Percentiles rank a stretch among this genome's conserved stretches.
These are phyloP conservation scores for Oryza nivara DNA, from an alignment of 176 grass and related monocot genomes.

Conservation along the genomic window DNA sequence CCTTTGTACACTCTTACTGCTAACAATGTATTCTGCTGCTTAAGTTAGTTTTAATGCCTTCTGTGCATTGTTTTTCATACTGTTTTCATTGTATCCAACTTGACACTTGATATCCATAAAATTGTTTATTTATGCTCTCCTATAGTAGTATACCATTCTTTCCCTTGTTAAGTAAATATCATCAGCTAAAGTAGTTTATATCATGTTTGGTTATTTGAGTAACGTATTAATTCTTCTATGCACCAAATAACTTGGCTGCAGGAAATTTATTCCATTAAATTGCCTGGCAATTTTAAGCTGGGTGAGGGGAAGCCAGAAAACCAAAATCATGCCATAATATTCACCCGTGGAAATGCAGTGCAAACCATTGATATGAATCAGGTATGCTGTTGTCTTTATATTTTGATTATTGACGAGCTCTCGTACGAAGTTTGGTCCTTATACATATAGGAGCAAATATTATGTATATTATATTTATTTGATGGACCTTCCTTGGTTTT, in stretches of 20 bases:
- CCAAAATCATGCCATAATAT: constrained; percentile 94
- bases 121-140: background rate
- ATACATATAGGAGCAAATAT: constrained; percentile 12
- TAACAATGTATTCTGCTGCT: background rate
- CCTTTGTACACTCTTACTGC: background rate
- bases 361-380: constrained; percentile 99
- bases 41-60: constrained; percentile 31
- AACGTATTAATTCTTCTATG: constrained; percentile 26
- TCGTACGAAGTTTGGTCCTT: background rate
- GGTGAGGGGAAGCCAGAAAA: constrained; percentile 97
- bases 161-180: background rate
- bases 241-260: constrained; percentile 29
- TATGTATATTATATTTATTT: constrained; percentile 33
- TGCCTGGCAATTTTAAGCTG: constrained; percentile 90
- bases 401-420: background rate
- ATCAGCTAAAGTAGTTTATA: background rate
- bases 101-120: constrained; percentile 11
- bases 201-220: constrained; percentile 28
- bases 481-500: background rate
- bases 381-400: constrained; percentile 41
- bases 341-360: constrained; percentile 92
- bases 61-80: constrained; percentile 5
- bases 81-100: background rate
- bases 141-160: background rate
- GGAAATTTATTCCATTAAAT: constrained; percentile 75